Conservation (phyloP, 2,329 filamentous ascomycete genomes). For the Apiospora saccharicola region DNA sequence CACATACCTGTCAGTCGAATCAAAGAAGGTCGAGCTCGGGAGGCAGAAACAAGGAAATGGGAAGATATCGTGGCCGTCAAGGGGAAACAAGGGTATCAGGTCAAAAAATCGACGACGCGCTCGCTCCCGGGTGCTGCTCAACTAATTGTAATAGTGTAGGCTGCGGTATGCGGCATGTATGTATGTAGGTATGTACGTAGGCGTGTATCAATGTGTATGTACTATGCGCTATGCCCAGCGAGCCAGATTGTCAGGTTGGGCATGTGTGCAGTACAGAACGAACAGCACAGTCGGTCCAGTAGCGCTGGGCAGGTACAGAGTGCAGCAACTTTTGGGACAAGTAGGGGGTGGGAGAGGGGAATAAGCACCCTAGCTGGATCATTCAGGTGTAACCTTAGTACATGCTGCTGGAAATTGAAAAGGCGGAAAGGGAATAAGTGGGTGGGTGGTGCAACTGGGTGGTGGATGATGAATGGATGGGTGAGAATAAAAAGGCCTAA, state of each 20-base stretch:
- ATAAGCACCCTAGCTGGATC: conserved; percentile 6
- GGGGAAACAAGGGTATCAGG: conserved; percentile 19
- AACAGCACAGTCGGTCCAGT: neutral
- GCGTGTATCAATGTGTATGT: neutral
- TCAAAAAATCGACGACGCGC: conserved; percentile 17
- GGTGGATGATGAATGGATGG: neutral
- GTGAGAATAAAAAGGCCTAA: neutral
- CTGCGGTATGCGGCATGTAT: neutral
- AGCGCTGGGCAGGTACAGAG: conserved; percentile 11
- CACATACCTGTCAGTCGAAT: conserved; percentile 14
- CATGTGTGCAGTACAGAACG: neutral
- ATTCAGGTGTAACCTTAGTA: conserved; percentile 19
- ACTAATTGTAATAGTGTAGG: conserved; percentile 10
- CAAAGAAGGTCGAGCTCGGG: conserved; percentile 13
- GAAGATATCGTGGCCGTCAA: conserved; percentile 19
- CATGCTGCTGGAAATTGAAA: conserved; percentile 12
- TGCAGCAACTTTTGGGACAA: conserved; percentile 8
- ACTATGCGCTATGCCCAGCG: conserved; percentile 2
- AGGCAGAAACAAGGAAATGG: conserved; percentile 18
- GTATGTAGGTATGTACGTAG: conserved; percentile 10
- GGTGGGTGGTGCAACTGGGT: neutral
- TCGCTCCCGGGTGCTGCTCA: conserved; percentile 19
- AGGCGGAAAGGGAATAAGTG: conserved; percentile 11
- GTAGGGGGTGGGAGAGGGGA: neutral
- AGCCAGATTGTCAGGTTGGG: neutral